Conservation (phyloP, 2,329 filamentous ascomycete species). For the Trichoderma simmonsii region DNA sequence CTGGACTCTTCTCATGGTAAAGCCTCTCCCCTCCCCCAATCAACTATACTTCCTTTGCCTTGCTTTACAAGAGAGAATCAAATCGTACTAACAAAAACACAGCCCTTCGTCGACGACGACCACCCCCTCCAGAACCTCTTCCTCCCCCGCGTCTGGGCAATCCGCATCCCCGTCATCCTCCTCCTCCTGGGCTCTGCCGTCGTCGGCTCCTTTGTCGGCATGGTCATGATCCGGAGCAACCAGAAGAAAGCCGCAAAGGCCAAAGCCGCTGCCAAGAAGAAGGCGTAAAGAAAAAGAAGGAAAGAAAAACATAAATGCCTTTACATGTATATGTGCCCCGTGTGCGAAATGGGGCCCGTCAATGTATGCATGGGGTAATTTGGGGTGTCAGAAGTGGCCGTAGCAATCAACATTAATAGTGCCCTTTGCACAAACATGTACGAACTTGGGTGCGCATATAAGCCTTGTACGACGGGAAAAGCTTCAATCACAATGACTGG, state of each 20-base stretch:
- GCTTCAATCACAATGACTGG: not conserved
- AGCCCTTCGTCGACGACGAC: slow-evolving; percentile 97
- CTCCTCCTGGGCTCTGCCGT: slow-evolving; percentile 88
- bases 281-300: slow-evolving; percentile 54
- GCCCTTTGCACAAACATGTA: not conserved
- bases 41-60: too few species aligned
- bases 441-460: not conserved
- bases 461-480: not conserved
- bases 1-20: slow-evolving; percentile 96
- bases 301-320: not conserved
- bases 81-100: not conserved
- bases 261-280: slow-evolving; percentile 81
- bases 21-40: slow-evolving; percentile 22
- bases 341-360: not conserved
- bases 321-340: not conserved
- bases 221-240: slow-evolving; percentile 99
- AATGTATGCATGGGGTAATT: not conserved
- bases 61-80: not conserved
- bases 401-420: slow-evolving; percentile 5
- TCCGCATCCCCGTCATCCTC: slow-evolving; percentile 96
- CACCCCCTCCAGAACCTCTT: slow-evolving; percentile 94
- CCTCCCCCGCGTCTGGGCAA: slow-evolving; percentile 96
- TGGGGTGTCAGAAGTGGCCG: not conserved
- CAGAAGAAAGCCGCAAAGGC: slow-evolving; percentile 95
- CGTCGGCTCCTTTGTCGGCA: slow-evolving; percentile 89